These are phyloP conservation scores for Chlamydomonas schloesseri DNA, from an alignment of 139 green algal species.

Conservation along the genomic window DNA sequence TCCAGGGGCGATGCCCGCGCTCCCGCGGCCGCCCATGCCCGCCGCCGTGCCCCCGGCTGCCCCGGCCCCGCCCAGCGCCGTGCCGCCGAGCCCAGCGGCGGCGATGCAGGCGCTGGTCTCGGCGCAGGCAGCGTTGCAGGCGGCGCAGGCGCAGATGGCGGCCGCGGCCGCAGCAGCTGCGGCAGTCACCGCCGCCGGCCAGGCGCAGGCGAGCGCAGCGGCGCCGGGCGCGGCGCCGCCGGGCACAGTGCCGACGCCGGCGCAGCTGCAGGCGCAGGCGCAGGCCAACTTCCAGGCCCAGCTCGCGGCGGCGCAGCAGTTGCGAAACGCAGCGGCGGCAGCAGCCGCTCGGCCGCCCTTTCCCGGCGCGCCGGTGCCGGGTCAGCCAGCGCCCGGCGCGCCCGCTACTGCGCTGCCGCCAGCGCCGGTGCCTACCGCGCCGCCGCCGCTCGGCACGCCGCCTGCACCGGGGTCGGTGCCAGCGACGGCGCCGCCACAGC, in stretches of 20 bases:
- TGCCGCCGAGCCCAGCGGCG: background rate
- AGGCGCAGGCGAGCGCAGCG: conserved; percentile 3
- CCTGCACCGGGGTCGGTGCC: background rate
- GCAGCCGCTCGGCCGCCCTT: conserved; percentile 1
- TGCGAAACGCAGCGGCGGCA: conserved; percentile 3
- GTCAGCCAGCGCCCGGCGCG: background rate
- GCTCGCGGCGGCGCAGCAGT: background rate
- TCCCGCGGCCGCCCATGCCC: too few species aligned
- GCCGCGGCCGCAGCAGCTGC: conserved; percentile 15
- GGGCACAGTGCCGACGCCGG: background rate
- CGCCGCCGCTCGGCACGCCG: background rate
- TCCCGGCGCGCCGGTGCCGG: background rate
- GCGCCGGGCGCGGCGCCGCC: background rate
- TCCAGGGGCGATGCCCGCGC: background rate
- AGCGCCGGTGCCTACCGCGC: background rate
- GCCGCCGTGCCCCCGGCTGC: background rate
- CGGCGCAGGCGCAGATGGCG: conserved; percentile 37
- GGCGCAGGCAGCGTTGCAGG: conserved; percentile 29
- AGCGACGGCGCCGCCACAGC: background rate
- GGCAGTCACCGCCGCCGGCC: conserved; percentile 3
- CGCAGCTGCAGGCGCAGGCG: conserved; percentile 17
- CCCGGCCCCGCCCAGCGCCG: background rate
- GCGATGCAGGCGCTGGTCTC: conserved; percentile 34
- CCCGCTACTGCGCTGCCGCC: background rate
- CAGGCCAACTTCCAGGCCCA: conserved; percentile 35